phyloP scores from a whole-genome alignment of 169 alveolate genomes.

The Eimeria maxima region DNA sequence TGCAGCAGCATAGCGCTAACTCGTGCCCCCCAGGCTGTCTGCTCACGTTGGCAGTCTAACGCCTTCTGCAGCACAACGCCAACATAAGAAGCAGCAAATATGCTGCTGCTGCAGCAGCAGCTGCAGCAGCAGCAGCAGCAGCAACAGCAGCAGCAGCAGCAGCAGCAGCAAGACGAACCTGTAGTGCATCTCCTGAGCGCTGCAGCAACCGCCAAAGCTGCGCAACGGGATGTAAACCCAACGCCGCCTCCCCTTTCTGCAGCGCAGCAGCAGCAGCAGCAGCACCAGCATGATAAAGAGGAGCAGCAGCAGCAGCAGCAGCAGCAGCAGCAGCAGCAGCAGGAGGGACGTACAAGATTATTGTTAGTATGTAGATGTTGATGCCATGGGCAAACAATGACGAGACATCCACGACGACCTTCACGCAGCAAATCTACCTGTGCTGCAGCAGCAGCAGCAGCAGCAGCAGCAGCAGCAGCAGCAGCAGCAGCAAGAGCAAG shows the following conservation, averaged over 20 bases:
- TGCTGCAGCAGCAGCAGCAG: constrained; percentile 18
- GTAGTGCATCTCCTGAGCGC: constrained; percentile 33
- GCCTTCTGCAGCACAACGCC: background rate
- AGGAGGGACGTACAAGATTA: background rate
- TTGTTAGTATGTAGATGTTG: too few species aligned
- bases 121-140: background rate
- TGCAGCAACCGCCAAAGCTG: constrained; percentile 33
- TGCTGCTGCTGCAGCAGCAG: background rate
- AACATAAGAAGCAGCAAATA: too few species aligned
- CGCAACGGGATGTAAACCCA: constrained; percentile 13
- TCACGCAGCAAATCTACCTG: background rate
- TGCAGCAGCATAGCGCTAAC: constrained; percentile 40
- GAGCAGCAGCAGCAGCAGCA: background rate
- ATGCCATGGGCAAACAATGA: too few species aligned
- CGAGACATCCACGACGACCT: too few species aligned
- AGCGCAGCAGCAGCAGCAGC: background rate
- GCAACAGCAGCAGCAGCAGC: constrained; percentile 1
- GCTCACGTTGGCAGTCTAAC: constrained; percentile 39
- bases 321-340: background rate
- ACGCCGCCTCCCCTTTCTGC: background rate
- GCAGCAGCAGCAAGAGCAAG: constrained; percentile 10
- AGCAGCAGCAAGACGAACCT: constrained; percentile 11
- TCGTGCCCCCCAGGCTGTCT: constrained; percentile 32
- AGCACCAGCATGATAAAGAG: background rate
- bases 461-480: background rate